A percentile compares a stretch with the other conserved stretches of the same genome.
These are phyloP conservation scores for Sclerotiophoma versabilis DNA, from an alignment of 2,329 filamentous ascomycete genomes.

Conservation along the genomic window DNA sequence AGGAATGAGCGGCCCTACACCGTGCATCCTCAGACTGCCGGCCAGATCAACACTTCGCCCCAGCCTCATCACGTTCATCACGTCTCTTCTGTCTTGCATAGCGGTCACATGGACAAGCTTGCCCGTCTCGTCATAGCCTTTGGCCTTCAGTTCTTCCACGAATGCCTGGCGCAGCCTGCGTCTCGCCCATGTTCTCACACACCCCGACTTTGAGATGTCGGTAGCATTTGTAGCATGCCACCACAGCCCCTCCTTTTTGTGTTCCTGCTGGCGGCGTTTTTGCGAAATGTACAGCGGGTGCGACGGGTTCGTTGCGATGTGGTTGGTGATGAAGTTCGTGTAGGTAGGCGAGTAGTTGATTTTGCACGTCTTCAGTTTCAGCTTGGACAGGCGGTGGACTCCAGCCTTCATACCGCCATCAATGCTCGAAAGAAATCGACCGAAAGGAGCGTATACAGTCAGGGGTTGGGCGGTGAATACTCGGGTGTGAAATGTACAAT, in stretches of 20 bases:
- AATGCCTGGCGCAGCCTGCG: conserved; percentile 42
- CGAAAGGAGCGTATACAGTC: conserved; percentile 5
- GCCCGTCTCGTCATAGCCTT: conserved; percentile 40
- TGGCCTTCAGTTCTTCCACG: conserved; percentile 34
- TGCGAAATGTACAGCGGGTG: conserved; percentile 38
- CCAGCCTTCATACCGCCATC: conserved; percentile 27
- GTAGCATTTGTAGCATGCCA: conserved; percentile 37
- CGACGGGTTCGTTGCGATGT: conserved; percentile 28
- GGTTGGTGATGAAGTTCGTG: conserved; percentile 32
- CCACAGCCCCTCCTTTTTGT: conserved; percentile 41
- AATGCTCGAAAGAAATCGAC: background rate
- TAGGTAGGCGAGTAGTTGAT: conserved; percentile 34
- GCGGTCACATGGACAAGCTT: conserved; percentile 21
- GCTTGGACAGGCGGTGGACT: conserved; percentile 19
- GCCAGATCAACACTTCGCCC: conserved; percentile 20
- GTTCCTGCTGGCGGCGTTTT: conserved; percentile 24
- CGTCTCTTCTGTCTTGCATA: conserved; percentile 1
- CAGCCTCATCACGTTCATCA: conserved; percentile 8
- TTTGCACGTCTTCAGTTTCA: conserved; percentile 23
- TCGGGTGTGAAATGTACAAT: background rate
- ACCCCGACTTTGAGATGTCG: conserved; percentile 39
- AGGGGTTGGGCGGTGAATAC: background rate
- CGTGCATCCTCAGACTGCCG: conserved; percentile 39
- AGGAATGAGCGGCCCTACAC: conserved; percentile 27
- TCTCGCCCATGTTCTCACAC: conserved; percentile 42